Evolutionary conservation across 2,329 filamentous ascomycete genomes (phyloP).

Genomic region (Colletotrichum sp.): DNA sequence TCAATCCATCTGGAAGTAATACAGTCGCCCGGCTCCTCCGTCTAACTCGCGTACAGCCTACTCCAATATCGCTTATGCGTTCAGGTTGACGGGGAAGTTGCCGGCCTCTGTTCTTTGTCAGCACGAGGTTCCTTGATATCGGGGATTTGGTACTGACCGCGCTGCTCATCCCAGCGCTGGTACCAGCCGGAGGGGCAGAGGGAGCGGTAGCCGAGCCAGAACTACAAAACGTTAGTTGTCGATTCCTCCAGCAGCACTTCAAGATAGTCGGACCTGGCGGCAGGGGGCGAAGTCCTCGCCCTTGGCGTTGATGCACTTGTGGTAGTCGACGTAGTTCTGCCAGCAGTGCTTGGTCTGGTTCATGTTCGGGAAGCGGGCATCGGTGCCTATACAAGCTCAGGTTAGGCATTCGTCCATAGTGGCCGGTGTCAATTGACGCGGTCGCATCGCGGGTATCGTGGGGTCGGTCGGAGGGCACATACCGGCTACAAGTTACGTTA

Average conservation of each 20-base stretch:
- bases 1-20: slow-evolving; percentile 36
- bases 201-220: slow-evolving; percentile 95
- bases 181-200: slow-evolving; percentile 97
- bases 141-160: slow-evolving; percentile 65
- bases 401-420: background rate
- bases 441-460: slow-evolving; percentile 26
- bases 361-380: slow-evolving; percentile 97
- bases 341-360: slow-evolving; percentile 99
- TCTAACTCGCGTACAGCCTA: slow-evolving; percentile 16
- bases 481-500: slow-evolving; percentile 51
- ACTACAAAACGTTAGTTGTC: slow-evolving; percentile 60
- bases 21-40: slow-evolving; percentile 33
- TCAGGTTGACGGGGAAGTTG: slow-evolving; percentile 71
- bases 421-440: slow-evolving; percentile 31
- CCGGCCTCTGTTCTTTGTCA: slow-evolving; percentile 60
- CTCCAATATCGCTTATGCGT: slow-evolving; percentile 50
- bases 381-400: slow-evolving; percentile 75
- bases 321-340: slow-evolving; percentile 99
- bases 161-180: slow-evolving; percentile 95
- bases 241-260: background rate
- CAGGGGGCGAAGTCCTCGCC: slow-evolving; percentile 98
- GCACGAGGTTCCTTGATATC: background rate
- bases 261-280: slow-evolving; percentile 74
- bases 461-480: slow-evolving; percentile 31
- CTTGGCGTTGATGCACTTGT: slow-evolving; percentile 99